These are phyloP conservation scores for Tardiomyces depauwii DNA, from an alignment of 1,139 yeast species.

Conservation along the genomic window DNA sequence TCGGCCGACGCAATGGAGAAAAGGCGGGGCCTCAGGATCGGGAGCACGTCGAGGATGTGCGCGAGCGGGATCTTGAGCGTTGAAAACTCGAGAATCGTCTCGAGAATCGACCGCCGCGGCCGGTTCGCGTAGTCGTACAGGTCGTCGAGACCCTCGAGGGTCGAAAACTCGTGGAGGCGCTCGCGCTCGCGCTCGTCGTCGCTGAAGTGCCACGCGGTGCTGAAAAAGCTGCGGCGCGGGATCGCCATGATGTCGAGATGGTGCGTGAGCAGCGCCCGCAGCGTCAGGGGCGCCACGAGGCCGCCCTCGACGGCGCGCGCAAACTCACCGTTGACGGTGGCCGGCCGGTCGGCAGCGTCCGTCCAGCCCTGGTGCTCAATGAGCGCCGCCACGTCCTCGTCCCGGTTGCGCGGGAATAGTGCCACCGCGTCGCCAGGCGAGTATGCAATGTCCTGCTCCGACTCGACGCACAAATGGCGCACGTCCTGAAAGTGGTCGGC, in stretches of 20 bases:
- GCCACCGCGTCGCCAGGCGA: conserved; percentile 75
- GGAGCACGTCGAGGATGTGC: conserved; percentile 65
- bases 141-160: conserved; percentile 59
- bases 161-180: conserved; percentile 60
- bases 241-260: conserved; percentile 75
- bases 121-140: conserved; percentile 81
- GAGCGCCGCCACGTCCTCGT: conserved; percentile 50
- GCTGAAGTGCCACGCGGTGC: conserved; percentile 57
- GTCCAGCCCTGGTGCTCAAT: conserved; percentile 67
- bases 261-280: conserved; percentile 61
- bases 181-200: conserved; percentile 54
- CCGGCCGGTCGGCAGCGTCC: conserved; percentile 46
- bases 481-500: conserved; percentile 85
- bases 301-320: conserved; percentile 40
- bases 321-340: conserved; percentile 22
- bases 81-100: conserved; percentile 71
- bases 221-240: conserved; percentile 75
- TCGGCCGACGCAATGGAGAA: conserved; percentile 67
- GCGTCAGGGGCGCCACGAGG: conserved; percentile 43
- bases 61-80: conserved; percentile 63
- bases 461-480: conserved; percentile 44
- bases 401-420: conserved; percentile 63
- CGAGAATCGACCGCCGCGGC: conserved; percentile 80
- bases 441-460: conserved; percentile 26
- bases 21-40: conserved; percentile 65